These are phyloP conservation scores for Linum tenue DNA, from an alignment of 345 rosid genomes.

Conservation along the genomic window DNA sequence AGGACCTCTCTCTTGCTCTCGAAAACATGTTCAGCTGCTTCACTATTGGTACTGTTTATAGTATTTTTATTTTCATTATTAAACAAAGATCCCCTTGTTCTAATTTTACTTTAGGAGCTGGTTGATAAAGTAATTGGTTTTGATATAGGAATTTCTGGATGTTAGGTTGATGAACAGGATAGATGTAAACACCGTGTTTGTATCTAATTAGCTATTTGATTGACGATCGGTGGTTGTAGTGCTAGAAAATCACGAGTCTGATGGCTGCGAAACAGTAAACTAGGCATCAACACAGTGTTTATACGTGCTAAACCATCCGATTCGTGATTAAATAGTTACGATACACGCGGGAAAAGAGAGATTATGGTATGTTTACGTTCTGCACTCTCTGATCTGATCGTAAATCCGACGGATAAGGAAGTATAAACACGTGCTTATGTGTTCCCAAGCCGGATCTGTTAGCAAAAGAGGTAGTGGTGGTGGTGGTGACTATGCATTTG, in stretches of 20 bases:
- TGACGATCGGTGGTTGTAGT: no score
- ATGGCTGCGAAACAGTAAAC: no score
- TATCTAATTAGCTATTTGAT: no score
- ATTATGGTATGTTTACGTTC: no score
- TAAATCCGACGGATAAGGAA: no score
- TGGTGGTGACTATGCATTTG: neutral
- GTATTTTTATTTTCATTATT: neutral
- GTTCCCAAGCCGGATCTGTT: no score
- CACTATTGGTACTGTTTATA: neutral
- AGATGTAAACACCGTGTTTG: neutral
- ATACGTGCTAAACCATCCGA: no score
- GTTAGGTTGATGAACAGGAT: neutral
- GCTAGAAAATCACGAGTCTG: no score
- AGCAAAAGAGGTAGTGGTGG: no score
- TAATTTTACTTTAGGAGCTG: neutral
- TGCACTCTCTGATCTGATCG: no score
- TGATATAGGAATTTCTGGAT: neutral
- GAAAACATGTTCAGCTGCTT: conserved; percentile 1
- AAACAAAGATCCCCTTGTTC: neutral
- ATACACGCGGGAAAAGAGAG: neutral
- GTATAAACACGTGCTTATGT: no score
- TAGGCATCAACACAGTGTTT: no score
- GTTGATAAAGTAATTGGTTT: neutral
- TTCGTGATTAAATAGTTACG: neutral
- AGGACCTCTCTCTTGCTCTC: neutral